Evolutionary conservation across 352 stramenopile species (phyloP), one percentile per base, ranked within the genome.

Genomic region (Phytophthora hibernalis): DNA sequence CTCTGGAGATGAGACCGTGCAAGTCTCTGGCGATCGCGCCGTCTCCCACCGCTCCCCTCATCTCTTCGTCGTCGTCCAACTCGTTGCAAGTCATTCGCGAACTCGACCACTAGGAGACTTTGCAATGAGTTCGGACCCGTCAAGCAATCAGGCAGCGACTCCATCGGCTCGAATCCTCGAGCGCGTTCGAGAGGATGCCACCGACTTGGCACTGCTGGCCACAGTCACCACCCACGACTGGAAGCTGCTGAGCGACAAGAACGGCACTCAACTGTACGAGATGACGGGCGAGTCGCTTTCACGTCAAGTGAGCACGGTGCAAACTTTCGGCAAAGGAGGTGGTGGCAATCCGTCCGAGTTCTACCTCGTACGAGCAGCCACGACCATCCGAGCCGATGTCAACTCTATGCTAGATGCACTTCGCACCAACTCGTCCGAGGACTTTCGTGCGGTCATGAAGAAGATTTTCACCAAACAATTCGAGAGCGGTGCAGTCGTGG

Each of bases 401-500:
- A 77, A 74, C 51, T 38, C 59, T 8, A 65, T 87, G 55, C 57
- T 90, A 26, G 61, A 75, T 30, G 49, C 79, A 48, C 60, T 90
- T 20, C 50, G 58, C 16, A 73, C 79, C 45, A 66, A 44, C 35
- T 65, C 51, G 1, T 85, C 70, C 21, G 71, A 86, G 24, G 55
- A 75, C 38, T 82, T 78, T 28, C 61, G 59, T 24, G 60, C 59
- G 35, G 62, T 80, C 24, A 89, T 90, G 77, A 80, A 78, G 65
- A 77, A 78, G 52, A 54, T 90, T 38, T 90, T 90, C 42, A 61
- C 66, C 45, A 83, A 82, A 61, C 63, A 83, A 31, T 85, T 79
- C 49, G 70, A 71, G 21, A 71, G 83, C 44, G 76, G 51, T 22
- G 77, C 77, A 1, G 43, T 80, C 21, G 61, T 90, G 49, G 79